Conservation (phyloP, 495 filamentous ascomycete genomes). For the Paragyromitra xinjiangensis region DNA sequence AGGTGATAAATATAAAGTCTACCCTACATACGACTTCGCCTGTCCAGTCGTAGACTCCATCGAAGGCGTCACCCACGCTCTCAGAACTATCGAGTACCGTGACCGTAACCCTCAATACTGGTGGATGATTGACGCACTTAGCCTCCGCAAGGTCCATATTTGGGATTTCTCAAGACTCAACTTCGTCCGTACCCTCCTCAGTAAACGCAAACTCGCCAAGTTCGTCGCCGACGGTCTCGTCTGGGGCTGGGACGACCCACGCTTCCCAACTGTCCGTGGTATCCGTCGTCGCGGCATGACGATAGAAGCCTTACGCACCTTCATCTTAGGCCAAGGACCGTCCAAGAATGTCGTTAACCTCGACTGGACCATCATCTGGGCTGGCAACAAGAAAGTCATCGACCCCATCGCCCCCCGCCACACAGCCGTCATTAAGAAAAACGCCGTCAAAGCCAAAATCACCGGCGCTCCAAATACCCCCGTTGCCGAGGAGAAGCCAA, state of each 20-base stretch:
- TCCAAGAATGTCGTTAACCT: constrained; percentile 87
- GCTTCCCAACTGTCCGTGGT: constrained; percentile 93
- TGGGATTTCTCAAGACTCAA: constrained; percentile 99
- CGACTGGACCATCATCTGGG: constrained; percentile 93
- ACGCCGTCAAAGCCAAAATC: constrained; percentile 73
- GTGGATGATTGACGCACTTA: constrained; percentile 89
- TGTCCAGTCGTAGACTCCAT: constrained; percentile 90
- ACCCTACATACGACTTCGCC: constrained; percentile 94
- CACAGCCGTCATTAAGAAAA: constrained; percentile 75
- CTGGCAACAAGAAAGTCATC: constrained; percentile 93
- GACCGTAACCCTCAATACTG: constrained; percentile 97
- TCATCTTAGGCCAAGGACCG: constrained; percentile 91
- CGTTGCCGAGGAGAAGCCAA: constrained; percentile 76
- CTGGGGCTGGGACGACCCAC: constrained; percentile 92
- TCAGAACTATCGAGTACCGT: constrained; percentile 95
- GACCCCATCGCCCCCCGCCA: constrained; percentile 87
- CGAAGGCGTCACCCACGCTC: constrained; percentile 93
- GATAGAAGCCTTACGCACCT: constrained; percentile 84
- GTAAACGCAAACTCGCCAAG: constrained; percentile 95
- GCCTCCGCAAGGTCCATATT: constrained; percentile 87
- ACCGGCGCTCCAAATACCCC: constrained; percentile 72
- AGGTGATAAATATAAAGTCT: constrained; percentile 88
- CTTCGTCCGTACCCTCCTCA: constrained; percentile 88
- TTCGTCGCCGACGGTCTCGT: constrained; percentile 86
- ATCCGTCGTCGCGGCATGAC: constrained; percentile 91